Evolutionary conservation across 441 rosid genomes (phyloP).

Genomic region (Populus tomentosa): DNA sequence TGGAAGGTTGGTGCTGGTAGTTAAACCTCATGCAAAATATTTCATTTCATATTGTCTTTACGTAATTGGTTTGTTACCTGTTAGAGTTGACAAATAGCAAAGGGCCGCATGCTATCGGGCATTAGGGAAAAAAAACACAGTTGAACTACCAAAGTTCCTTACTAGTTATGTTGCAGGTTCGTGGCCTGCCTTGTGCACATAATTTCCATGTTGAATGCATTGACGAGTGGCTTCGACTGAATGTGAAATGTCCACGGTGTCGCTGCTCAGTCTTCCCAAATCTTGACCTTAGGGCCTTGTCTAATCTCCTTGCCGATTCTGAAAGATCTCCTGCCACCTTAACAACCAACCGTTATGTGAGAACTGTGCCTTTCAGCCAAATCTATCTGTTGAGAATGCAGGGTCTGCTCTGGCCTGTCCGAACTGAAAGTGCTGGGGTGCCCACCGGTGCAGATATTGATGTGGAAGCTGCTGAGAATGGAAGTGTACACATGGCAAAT

Average conservation of each 20-base stretch:
- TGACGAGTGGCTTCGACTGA: slow-evolving; percentile 93
- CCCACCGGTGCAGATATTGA: slow-evolving; percentile 25
- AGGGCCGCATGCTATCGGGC: neutral
- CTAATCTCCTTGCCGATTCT: slow-evolving; percentile 69
- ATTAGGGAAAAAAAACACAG: neutral
- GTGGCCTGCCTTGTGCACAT: slow-evolving; percentile 99
- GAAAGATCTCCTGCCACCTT: slow-evolving; percentile 41
- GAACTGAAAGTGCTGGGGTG: slow-evolving; percentile 38
- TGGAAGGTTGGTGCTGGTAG: neutral
- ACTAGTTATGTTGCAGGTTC: slow-evolving; percentile 57
- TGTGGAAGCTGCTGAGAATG: slow-evolving; percentile 42
- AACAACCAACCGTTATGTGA: slow-evolving; percentile 36
- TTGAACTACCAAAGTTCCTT: slow-evolving; percentile 11
- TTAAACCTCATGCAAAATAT: neutral
- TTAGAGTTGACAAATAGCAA: neutral
- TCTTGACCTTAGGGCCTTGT: slow-evolving; percentile 92
- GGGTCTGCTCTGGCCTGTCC: slow-evolving; percentile 55
- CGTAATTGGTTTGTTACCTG: neutral
- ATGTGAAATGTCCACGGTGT: slow-evolving; percentile 95
- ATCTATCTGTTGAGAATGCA: slow-evolving; percentile 76
- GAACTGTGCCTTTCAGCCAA: slow-evolving; percentile 67
- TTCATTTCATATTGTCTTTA: neutral
- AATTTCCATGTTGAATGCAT: slow-evolving; percentile 98
- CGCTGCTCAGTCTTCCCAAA: slow-evolving; percentile 95
- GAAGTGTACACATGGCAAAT: slow-evolving; percentile 16